Percentiles rank a stretch among this genome's conserved stretches.
Evolutionary conservation across 1,284 basidiomycete genomes (phyloP).

Genomic region (Omphalotus olearius): DNA sequence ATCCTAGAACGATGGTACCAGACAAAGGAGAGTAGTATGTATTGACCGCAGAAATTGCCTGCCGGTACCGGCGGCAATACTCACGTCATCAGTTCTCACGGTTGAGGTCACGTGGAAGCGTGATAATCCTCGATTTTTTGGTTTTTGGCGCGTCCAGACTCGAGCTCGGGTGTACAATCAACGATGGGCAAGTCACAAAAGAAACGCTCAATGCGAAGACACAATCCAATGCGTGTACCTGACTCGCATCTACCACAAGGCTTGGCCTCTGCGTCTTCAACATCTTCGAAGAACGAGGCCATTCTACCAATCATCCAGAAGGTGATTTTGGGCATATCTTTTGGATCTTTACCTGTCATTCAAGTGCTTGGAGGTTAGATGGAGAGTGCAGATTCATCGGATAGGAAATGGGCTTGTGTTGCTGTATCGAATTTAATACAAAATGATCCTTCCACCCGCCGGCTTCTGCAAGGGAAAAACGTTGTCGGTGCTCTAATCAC

Average conservation of each 20-base stretch:
- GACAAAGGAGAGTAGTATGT: too few species aligned
- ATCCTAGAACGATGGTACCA: too few species aligned
- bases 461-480: constrained; percentile 87
- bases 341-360: too few species aligned
- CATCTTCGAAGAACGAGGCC: constrained; percentile 71
- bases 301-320: constrained; percentile 87
- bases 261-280: constrained; percentile 60
- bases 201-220: constrained; percentile 73
- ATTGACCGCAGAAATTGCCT: too few species aligned
- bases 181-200: constrained; percentile 89
- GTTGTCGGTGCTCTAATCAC: constrained; percentile 84
- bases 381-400: constrained; percentile 67
- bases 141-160: too few species aligned
- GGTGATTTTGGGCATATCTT: constrained; percentile 33
- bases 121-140: too few species aligned
- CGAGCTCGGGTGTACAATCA: too few species aligned
- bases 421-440: constrained; percentile 89
- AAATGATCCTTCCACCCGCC: constrained; percentile 79
- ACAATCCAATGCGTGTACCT: constrained; percentile 89
- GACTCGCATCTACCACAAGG: constrained; percentile 85
- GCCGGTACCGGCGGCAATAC: too few species aligned
- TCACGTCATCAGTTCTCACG: too few species aligned
- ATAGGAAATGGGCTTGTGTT: constrained; percentile 91
- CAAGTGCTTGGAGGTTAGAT: constrained; percentile 42
- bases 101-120: too few species aligned